A percentile compares a stretch with the other conserved stretches of the same genome.
Evolutionary conservation across 2,329 filamentous ascomycete genomes (phyloP).

Genomic region (Fusarium burgessii): DNA sequence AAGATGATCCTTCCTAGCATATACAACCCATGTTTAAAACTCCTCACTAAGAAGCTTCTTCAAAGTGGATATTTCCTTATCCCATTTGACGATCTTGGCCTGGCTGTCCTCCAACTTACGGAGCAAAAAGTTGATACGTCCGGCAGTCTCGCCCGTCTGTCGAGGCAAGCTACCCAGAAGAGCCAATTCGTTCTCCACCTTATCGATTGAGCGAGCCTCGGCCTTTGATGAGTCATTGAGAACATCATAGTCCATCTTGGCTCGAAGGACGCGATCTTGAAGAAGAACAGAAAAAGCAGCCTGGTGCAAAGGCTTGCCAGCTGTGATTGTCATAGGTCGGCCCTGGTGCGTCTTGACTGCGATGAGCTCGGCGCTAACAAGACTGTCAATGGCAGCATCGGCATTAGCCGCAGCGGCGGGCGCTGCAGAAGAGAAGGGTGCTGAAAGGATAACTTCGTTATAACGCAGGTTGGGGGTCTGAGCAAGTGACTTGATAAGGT

Average conservation of each 20-base stretch:
- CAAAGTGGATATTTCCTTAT: slow-evolving; percentile 76
- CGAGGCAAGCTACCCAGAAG: slow-evolving; percentile 77
- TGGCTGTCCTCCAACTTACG: slow-evolving; percentile 80
- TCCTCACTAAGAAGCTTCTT: slow-evolving; percentile 71
- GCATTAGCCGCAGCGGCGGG: slow-evolving; percentile 63
- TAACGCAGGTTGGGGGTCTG: slow-evolving; percentile 78
- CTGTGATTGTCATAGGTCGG: slow-evolving; percentile 80
- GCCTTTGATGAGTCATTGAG: slow-evolving; percentile 76
- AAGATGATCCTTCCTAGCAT: not conserved
- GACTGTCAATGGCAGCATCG: slow-evolving; percentile 80
- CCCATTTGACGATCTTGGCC: slow-evolving; percentile 77
- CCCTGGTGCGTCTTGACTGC: slow-evolving; percentile 79
- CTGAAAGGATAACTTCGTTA: slow-evolving; percentile 84
- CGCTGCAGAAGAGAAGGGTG: slow-evolving; percentile 71
- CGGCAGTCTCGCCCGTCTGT: slow-evolving; percentile 75
- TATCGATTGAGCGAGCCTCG: slow-evolving; percentile 80
- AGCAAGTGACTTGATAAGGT: slow-evolving; percentile 83
- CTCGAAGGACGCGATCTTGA: slow-evolving; percentile 77
- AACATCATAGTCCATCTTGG: slow-evolving; percentile 78
- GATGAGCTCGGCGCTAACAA: slow-evolving; percentile 89
- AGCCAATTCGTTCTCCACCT: slow-evolving; percentile 81
- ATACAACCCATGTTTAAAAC: slow-evolving; percentile 53
- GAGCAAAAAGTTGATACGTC: slow-evolving; percentile 78
- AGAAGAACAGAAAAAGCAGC: slow-evolving; percentile 82
- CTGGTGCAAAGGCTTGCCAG: slow-evolving; percentile 87